phyloP scores from a whole-genome alignment of 768 basidiomycete species.

The Gloeopeniophorella convolvens region DNA sequence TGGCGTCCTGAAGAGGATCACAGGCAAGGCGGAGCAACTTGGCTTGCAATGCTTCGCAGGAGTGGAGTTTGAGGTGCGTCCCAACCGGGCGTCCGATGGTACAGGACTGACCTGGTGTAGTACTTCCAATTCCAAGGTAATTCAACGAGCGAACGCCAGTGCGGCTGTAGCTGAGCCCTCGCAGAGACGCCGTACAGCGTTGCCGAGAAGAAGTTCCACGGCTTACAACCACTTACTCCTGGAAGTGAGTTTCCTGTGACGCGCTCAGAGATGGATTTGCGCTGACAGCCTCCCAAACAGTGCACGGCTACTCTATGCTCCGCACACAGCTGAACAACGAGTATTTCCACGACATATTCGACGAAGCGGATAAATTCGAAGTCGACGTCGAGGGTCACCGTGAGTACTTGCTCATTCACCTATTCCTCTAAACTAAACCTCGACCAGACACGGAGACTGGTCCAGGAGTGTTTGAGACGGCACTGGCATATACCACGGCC shows the following conservation, averaged over 20 bases:
- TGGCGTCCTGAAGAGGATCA: conserved; percentile 60
- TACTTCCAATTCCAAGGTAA: conserved; percentile 89
- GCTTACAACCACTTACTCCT: conserved; percentile 76
- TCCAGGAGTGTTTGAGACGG: conserved; percentile 83
- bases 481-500: conserved; percentile 76
- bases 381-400: conserved; percentile 85
- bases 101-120: conserved; percentile 32
- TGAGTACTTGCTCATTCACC: conserved; percentile 26
- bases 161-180: conserved; percentile 7
- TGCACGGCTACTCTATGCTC: conserved; percentile 95
- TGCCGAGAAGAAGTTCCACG: conserved; percentile 69
- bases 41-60: conserved; percentile 74
- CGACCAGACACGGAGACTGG: conserved; percentile 84
- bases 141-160: not conserved
- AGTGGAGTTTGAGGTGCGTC: conserved; percentile 81
- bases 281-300: conserved; percentile 33
- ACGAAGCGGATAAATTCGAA: conserved; percentile 63
- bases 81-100: not conserved
- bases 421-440: not conserved
- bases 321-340: conserved; percentile 83
- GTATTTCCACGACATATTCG: conserved; percentile 88
- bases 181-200: conserved; percentile 75
- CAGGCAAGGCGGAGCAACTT: conserved; percentile 39
- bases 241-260: conserved; percentile 61
- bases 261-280: not conserved